Percentiles rank a stretch among this genome's conserved stretches.
phyloP scores from a whole-genome alignment of 106 monocot species.

The Xerophyta viscosa region DNA sequence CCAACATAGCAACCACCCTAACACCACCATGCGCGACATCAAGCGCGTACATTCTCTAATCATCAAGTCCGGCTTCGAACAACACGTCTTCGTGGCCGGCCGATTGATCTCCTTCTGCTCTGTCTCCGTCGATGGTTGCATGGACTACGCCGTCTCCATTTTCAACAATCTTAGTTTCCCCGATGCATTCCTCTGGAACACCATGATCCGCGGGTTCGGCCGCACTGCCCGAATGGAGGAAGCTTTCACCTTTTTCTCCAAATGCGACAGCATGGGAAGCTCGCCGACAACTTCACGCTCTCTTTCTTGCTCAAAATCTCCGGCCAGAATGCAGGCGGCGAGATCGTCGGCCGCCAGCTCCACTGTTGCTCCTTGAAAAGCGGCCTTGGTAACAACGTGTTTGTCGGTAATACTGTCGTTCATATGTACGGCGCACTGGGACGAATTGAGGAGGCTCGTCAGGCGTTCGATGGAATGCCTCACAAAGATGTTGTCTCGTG shows the following conservation, averaged over 20 bases:
- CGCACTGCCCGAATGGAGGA: constrained; percentile 19
- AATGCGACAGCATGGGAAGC: constrained; percentile 30
- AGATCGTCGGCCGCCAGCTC: constrained; percentile 30
- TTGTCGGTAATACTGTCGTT: constrained; percentile 50
- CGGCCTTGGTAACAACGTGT: constrained; percentile 26
- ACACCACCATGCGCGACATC: constrained; percentile 32
- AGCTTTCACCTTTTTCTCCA: constrained; percentile 32
- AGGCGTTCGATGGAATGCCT: constrained; percentile 41
- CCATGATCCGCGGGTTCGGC: constrained; percentile 57
- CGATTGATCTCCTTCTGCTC: constrained; percentile 49
- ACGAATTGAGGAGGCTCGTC: constrained; percentile 10
- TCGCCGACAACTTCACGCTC: constrained; percentile 56
- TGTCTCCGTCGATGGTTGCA: constrained; percentile 21
- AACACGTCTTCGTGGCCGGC: constrained; percentile 46
- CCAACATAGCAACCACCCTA: too few species aligned
- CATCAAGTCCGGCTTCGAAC: constrained; percentile 42
- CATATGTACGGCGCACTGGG: constrained; percentile 39
- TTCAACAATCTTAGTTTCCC: constrained; percentile 27
- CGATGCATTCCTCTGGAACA: constrained; percentile 56
- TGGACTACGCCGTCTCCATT: constrained; percentile 28
- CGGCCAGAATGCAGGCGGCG: constrained; percentile 6
- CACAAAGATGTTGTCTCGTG: constrained; percentile 36
- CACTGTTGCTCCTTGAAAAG: constrained; percentile 36
- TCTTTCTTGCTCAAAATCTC: constrained; percentile 54
- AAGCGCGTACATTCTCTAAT: constrained; percentile 34